A percentile compares a stretch with the other conserved stretches of the same genome.
phyloP scores from a whole-genome alignment of 257 asterid genomes.

The Nicotiana benthamiana region DNA sequence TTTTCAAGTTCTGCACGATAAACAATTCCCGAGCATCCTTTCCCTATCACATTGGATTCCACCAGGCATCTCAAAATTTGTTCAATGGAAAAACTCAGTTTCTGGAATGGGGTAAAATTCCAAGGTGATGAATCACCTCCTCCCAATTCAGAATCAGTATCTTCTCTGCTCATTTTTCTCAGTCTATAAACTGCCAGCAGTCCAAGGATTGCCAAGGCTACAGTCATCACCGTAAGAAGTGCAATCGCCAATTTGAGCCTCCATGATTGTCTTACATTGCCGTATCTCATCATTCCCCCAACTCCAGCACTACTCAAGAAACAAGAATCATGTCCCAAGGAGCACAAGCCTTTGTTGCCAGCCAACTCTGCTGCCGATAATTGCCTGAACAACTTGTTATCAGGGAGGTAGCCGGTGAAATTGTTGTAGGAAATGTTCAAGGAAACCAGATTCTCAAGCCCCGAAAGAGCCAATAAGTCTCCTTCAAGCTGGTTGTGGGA shows the following conservation, averaged over 20 bases:
- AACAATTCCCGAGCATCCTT: conserved; percentile 80
- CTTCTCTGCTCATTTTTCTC: conserved; percentile 38
- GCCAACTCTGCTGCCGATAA: conserved; percentile 42
- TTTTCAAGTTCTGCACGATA: conserved; percentile 54
- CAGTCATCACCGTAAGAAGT: conserved; percentile 29
- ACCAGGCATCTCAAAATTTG: conserved; percentile 48
- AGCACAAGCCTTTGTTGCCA: conserved; percentile 56
- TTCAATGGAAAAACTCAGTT: conserved; percentile 47
- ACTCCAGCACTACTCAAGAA: conserved; percentile 34
- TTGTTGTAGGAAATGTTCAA: conserved; percentile 63
- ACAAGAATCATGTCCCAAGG: conserved; percentile 50
- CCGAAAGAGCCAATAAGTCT: conserved; percentile 47
- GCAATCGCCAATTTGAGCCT: conserved; percentile 54
- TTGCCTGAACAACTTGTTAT: conserved; percentile 70
- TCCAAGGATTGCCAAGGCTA: conserved; percentile 51
- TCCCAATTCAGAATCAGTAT: conserved; percentile 48
- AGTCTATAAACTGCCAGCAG: conserved; percentile 45
- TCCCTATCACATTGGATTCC: conserved; percentile 66
- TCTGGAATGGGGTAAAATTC: conserved; percentile 75
- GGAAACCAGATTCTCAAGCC: conserved; percentile 63
- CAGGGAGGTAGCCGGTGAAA: conserved; percentile 71
- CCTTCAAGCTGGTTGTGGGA: conserved; percentile 71
- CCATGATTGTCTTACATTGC: conserved; percentile 34
- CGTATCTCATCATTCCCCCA: conserved; percentile 17
- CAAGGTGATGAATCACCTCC: conserved; percentile 38